A percentile compares a stretch with the other conserved stretches of the same genome.
Evolutionary conservation across 108 stramenopile genomes (phyloP).

Genomic region (Chaetoceros tenuissimus): DNA sequence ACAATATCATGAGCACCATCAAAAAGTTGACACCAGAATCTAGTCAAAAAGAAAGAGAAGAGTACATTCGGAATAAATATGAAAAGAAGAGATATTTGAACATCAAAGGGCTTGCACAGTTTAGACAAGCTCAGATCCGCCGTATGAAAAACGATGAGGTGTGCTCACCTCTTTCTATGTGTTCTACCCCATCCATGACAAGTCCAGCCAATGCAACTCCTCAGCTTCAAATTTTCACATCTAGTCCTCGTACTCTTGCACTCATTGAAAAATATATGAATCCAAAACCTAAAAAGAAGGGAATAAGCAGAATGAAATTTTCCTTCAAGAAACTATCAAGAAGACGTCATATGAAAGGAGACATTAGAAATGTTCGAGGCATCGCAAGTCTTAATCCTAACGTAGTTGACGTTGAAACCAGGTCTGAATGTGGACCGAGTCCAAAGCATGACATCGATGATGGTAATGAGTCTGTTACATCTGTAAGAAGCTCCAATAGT

Average conservation of each 20-base stretch:
- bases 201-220: not conserved
- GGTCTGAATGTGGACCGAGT: not conserved
- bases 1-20: slow-evolving; percentile 25
- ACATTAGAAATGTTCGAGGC: not conserved
- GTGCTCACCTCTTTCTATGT: not conserved
- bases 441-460: not conserved
- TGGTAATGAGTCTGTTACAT: not conserved
- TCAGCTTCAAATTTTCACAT: not conserved
- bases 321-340: not conserved
- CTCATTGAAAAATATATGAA: not conserved
- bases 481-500: not conserved
- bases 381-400: not conserved
- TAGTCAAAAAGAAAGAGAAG: not conserved
- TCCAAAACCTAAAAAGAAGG: not conserved
- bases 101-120: slow-evolving; percentile 16
- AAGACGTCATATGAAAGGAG: not conserved
- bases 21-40: not conserved
- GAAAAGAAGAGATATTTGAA: slow-evolving; percentile 3
- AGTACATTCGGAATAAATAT: not conserved
- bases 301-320: not conserved
- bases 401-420: not conserved
- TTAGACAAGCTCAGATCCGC: slow-evolving; percentile 15
- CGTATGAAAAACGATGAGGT: not conserved
- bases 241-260: not conserved
- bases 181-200: not conserved